These are phyloP conservation scores for Parathielavia appendiculata DNA, from an alignment of 495 filamentous ascomycete genomes.

Conservation along the genomic window DNA sequence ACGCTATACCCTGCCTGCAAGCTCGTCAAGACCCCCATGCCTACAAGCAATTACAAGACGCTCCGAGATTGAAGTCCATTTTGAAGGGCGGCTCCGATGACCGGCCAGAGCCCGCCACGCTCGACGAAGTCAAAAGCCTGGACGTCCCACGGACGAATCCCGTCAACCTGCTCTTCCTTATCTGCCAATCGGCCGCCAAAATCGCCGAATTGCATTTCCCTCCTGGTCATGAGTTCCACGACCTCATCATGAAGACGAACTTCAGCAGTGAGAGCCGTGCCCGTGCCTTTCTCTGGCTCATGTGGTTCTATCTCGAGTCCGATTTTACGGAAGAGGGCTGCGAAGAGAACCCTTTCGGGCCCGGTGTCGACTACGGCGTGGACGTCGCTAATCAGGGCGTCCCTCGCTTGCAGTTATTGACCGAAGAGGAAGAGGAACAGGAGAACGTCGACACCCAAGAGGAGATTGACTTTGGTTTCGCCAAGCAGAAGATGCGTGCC, in stretches of 20 bases:
- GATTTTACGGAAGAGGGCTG: slow-evolving; percentile 82
- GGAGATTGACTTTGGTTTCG: slow-evolving; percentile 79
- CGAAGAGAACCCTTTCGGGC: slow-evolving; percentile 82
- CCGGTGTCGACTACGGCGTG: slow-evolving; percentile 59
- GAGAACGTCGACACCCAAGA: slow-evolving; percentile 90
- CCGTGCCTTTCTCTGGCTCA: slow-evolving; percentile 89
- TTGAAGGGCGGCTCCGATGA: slow-evolving; percentile 96
- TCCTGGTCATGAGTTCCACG: slow-evolving; percentile 82
- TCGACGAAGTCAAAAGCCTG: slow-evolving; percentile 70
- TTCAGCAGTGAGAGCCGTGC: slow-evolving; percentile 80
- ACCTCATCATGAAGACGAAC: slow-evolving; percentile 85
- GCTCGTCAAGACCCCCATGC: slow-evolving; percentile 91
- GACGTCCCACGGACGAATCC: slow-evolving; percentile 84
- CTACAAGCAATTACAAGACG: slow-evolving; percentile 97
- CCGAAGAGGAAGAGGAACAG: slow-evolving; percentile 63
- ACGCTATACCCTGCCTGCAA: slow-evolving; percentile 94
- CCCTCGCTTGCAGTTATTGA: slow-evolving; percentile 71
- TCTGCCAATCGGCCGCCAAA: slow-evolving; percentile 84
- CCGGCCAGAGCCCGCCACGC: slow-evolving; percentile 73
- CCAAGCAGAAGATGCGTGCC: slow-evolving; percentile 78
- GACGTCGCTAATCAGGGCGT: slow-evolving; percentile 71
- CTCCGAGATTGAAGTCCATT: slow-evolving; percentile 92
- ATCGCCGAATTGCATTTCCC: slow-evolving; percentile 92
- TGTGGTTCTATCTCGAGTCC: slow-evolving; percentile 99
- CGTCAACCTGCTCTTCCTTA: slow-evolving; percentile 93